Conservation (phyloP, 139 green algal genomes). For the Diplosphaera chodatii region DNA sequence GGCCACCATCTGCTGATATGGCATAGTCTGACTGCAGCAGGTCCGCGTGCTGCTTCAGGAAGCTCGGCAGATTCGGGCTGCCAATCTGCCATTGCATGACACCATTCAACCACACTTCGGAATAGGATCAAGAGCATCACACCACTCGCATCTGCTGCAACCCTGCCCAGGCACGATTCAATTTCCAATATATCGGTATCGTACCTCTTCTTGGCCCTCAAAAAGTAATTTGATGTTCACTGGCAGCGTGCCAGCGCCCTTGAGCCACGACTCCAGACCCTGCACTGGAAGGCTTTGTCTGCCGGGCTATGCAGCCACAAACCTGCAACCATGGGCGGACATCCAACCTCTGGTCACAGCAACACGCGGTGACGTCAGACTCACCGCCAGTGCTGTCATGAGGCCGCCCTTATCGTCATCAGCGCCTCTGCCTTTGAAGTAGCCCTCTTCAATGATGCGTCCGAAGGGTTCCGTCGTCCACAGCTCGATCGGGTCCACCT, state of each 20-base stretch:
- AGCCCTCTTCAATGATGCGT: constrained; percentile 18
- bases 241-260: constrained; percentile 17
- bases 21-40: constrained; percentile 40
- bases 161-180: too few species aligned
- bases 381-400: constrained; percentile 43
- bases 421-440: constrained; percentile 47
- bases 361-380: neutral
- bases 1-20: constrained; percentile 56
- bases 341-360: neutral
- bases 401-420: constrained; percentile 58
- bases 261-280: constrained; percentile 34
- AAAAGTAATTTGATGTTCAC: constrained; percentile 63
- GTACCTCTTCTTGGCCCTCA: constrained; percentile 58
- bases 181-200: too few species aligned
- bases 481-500: constrained; percentile 46
- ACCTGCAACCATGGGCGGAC: too few species aligned
- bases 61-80: constrained; percentile 34
- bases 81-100: neutral
- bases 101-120: neutral
- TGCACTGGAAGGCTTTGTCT: too few species aligned
- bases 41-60: constrained; percentile 36
- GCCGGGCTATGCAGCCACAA: too few species aligned
- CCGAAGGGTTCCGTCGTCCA: constrained; percentile 52
- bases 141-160: too few species aligned
- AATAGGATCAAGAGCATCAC: too few species aligned